These are phyloP conservation scores for Ogataea allantospora DNA, from an alignment of 805 yeast species.

Conservation along the genomic window DNA sequence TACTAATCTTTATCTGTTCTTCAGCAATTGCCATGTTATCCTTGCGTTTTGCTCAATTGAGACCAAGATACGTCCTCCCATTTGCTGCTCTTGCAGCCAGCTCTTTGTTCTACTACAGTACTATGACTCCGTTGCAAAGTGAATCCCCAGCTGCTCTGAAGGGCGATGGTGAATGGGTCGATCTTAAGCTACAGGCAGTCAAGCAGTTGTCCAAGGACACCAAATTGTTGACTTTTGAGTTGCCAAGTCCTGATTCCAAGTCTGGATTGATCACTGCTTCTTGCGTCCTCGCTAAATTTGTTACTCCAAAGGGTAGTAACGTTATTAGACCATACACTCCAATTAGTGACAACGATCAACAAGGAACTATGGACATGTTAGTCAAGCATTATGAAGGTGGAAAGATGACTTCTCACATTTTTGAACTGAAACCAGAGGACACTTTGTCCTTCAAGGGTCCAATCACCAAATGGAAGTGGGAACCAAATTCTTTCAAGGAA, in stretches of 20 bases:
- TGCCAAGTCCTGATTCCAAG: conserved; percentile 62
- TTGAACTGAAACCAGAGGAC: conserved; percentile 70
- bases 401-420: conserved; percentile 75
- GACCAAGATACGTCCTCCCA: conserved; percentile 23
- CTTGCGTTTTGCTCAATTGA: conserved; percentile 11
- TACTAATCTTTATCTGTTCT: not conserved
- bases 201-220: conserved; percentile 59
- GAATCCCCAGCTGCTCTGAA: conserved; percentile 48
- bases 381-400: conserved; percentile 91
- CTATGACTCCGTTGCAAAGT: conserved; percentile 28
- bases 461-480: conserved; percentile 85
- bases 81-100: conserved; percentile 41
- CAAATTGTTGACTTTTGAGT: conserved; percentile 66
- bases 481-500: conserved; percentile 76
- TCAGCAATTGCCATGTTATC: conserved; percentile 12
- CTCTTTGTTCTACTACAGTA: conserved; percentile 36
- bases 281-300: conserved; percentile 74
- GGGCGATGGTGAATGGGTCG: conserved; percentile 70
- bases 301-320: conserved; percentile 77
- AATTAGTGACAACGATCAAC: conserved; percentile 60
- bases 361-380: conserved; percentile 76
- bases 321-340: conserved; percentile 94
- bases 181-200: conserved; percentile 52
- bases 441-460: conserved; percentile 93
- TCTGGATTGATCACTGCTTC: conserved; percentile 82